A percentile compares a stretch with the other conserved stretches of the same genome.
These are phyloP conservation scores for Eucalyptus sp. DNA, from an alignment of 345 rosid species.

Conservation along the genomic window DNA sequence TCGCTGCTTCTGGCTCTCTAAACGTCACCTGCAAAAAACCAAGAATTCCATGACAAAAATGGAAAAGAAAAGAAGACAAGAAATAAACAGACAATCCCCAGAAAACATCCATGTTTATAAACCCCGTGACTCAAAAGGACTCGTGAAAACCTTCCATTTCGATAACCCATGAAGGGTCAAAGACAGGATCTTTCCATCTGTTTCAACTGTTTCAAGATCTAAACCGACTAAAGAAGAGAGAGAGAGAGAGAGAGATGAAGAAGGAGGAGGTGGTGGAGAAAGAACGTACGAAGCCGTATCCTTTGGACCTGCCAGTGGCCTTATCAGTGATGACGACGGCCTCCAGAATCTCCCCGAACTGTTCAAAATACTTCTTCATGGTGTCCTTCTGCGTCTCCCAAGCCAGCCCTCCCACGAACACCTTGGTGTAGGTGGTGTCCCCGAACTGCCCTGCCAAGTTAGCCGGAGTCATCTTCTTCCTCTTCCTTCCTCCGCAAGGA, in stretches of 20 bases:
- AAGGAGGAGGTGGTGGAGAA: background rate
- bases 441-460: slow-evolving; percentile 34
- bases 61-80: background rate
- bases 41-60: background rate
- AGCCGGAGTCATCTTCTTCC: background rate
- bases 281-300: slow-evolving; percentile 86
- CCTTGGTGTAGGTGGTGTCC: slow-evolving; percentile 90
- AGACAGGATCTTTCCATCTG: background rate
- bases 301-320: slow-evolving; percentile 98
- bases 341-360: slow-evolving; percentile 96
- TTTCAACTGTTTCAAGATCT: background rate
- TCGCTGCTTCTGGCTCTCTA: slow-evolving; percentile 89
- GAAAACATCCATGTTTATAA: background rate
- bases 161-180: background rate
- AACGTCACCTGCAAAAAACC: slow-evolving; percentile 59
- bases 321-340: slow-evolving; percentile 97
- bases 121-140: background rate
- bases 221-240: background rate
- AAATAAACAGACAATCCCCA: background rate
- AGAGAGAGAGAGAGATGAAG: background rate
- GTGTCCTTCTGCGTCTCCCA: slow-evolving; percentile 98
- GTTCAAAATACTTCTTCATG: slow-evolving; percentile 87
- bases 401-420: slow-evolving; percentile 95
- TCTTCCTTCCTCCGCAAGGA: background rate
- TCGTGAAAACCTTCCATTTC: background rate